These are phyloP conservation scores for Rubus parviflorus DNA, from an alignment of 306 rosid genomes.

Conservation along the genomic window DNA sequence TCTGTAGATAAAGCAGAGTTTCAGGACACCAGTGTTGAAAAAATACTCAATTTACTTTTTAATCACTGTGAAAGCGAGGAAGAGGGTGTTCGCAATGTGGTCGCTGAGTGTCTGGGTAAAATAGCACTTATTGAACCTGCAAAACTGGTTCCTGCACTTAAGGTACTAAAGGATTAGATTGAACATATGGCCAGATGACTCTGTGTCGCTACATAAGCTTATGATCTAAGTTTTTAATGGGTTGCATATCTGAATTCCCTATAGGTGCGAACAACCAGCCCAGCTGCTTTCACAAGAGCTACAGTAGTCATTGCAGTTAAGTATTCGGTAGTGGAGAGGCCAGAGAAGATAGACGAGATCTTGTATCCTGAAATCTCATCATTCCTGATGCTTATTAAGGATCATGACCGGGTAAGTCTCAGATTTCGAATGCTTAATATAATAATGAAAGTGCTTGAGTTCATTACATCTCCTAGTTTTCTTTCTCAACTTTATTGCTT, in stretches of 20 bases:
- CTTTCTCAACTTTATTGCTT: neutral
- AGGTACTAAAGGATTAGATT: constrained; percentile 41
- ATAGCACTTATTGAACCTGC: constrained; percentile 95
- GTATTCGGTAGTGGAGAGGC: constrained; percentile 95
- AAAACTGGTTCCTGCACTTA: constrained; percentile 96
- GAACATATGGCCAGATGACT: constrained; percentile 19
- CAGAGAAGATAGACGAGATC: constrained; percentile 94
- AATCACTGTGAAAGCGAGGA: constrained; percentile 98
- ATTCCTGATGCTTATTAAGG: constrained; percentile 96
- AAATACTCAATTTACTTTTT: constrained; percentile 88
- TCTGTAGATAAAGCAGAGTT: constrained; percentile 95
- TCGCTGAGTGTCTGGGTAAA: constrained; percentile 97
- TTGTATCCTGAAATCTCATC: constrained; percentile 91
- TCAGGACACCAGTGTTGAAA: constrained; percentile 94
- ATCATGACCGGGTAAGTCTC: constrained; percentile 78
- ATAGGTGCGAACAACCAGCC: constrained; percentile 82
- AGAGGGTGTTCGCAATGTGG: constrained; percentile 98
- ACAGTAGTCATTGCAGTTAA: constrained; percentile 98
- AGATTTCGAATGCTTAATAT: constrained; percentile 1
- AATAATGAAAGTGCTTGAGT: neutral
- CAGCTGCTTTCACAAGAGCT: constrained; percentile 96
- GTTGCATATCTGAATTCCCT: constrained; percentile 14
- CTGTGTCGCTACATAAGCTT: constrained; percentile 9
- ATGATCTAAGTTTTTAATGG: constrained; percentile 29
- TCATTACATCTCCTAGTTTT: neutral